Evolutionary conservation across 2,329 filamentous ascomycete species (phyloP), one percentile per base, ranked within the genome.

Genomic region (Herpotrichia juniperi): DNA sequence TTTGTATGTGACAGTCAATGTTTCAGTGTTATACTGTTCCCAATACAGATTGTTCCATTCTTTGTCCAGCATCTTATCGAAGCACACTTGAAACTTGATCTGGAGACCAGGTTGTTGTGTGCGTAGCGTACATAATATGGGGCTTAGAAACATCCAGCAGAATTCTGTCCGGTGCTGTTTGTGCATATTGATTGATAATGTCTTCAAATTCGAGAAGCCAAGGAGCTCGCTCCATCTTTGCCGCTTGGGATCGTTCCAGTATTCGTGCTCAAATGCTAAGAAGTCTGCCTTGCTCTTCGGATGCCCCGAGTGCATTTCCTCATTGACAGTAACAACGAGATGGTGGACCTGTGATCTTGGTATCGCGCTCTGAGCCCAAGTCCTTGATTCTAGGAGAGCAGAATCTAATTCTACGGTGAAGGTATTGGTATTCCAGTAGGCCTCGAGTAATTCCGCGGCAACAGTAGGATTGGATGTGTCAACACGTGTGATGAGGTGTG

Each of bases 91-190:
- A 39, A 65, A 49, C 2, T 26, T 28, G 10, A 63, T 46, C 7
- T 39, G n/a, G 11, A 56, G 19, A 3, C 32, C 50, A 1, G 55
- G 49, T 2, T 48, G n/a, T 5, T 35, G 43, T 14, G 44, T 43
- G n/a, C 58, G 56, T 10, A 64, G 40, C 10, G 28, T 25, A 21
- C 46, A 47, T 4, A 64, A 14, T 12, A 59, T 49, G 1, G 60
- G 56, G 30, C 46, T 52, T 22, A 64, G 60, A n/a, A 51, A 48
- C 16, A 39, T 42, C 53, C 52, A 61, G 14, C 7, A 24, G 28
- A 64, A 53, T 9, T 21, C 10, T 1, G 7, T 32, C 5, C 46
- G n/a, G 1, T 37, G 14, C 6, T 2, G n/a, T 21, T 61, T 63
- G 16, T 54, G 25, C 30, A 63, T 21, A 2, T 44, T 30, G 24